These are phyloP conservation scores for Umbelopsis sp. DNA, from an alignment of 192 early-diverging fungal genomes.

Conservation along the genomic window DNA sequence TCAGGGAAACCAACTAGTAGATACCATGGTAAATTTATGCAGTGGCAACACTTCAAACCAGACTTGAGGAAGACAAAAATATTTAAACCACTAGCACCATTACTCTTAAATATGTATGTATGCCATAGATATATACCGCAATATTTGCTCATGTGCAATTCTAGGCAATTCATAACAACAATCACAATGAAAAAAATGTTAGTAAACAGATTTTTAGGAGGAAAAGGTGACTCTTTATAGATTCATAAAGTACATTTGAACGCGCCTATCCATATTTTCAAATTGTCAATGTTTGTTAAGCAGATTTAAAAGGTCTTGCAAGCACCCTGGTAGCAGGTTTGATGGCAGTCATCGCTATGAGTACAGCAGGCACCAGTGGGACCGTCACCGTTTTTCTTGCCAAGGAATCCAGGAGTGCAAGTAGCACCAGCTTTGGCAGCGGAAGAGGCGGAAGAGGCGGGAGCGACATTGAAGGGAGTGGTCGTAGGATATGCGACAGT, in stretches of 20 bases:
- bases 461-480: background rate
- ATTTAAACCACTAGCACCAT: background rate
- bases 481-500: background rate
- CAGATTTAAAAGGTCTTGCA: slow-evolving; percentile 8
- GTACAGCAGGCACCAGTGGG: slow-evolving; percentile 14
- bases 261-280: background rate
- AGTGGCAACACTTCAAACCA: too few relatives aligned
- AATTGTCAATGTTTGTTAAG: background rate
- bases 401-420: slow-evolving; percentile 7
- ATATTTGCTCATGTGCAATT: background rate
- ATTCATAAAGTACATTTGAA: background rate
- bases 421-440: background rate
- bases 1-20: background rate
- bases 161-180: too few relatives aligned
- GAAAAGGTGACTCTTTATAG: background rate
- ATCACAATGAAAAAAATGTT: too few relatives aligned
- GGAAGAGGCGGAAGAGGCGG: background rate
- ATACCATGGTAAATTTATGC: too few relatives aligned
- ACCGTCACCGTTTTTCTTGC: background rate
- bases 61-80: background rate
- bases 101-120: background rate
- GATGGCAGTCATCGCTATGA: background rate
- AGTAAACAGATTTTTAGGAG: too few relatives aligned
- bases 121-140: background rate
- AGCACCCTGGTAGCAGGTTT: background rate